Base-by-base conservation (phyloP, 768 basidiomycete species). In the Lactarius tabidus region DNA sequence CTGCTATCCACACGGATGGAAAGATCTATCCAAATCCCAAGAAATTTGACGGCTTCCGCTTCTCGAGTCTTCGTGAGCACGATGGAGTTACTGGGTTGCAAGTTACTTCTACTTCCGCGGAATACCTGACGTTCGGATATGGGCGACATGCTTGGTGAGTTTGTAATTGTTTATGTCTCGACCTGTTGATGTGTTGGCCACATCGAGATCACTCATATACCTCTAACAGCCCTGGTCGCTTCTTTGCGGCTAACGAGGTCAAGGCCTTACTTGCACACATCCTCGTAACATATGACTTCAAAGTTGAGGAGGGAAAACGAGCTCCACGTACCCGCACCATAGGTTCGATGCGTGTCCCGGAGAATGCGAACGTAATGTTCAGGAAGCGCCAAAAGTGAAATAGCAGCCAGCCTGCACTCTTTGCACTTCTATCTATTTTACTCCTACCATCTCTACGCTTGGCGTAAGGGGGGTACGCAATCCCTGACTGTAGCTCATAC, bases 31-130 rank as follows among this genome's bases (percentile, higher is more conserved):
- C 72, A 18, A 74, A 81, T 57, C 73, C 84, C 0, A 68, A 73
- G 7, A 57, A 33, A 45, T 82, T 82, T 45, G 73, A 79, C 35
- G 75, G 79, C 1, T 78, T 79, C 60, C 74, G 81, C 17, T 82
- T 82, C 69, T 64, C 74, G 29, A 62, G 73, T 20, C 66, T 70
- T 60, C 69, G 64, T 26, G 72, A 71, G 35, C 55, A 62, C 20
- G 72, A 72, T 17, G 73, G 35, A 64, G 36, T 33, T 39, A 9
- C 6, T 6, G 3, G 65, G 59, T 69, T 74, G 31, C 74, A 74
- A 58, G 63, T 70, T 12, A 69, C 70, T 7, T 59, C 69, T 71
- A 69, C 73, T 60, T 58, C 73, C 65, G 14, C 70, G 20, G 68
- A 75, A 20, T 76, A 76, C 64, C 62, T 81, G 26, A 57, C 77